Evolutionary conservation across 2,329 filamentous ascomycete genomes (phyloP), one percentile per base, ranked within the genome.

Genomic region (Diaporthe batatas): DNA sequence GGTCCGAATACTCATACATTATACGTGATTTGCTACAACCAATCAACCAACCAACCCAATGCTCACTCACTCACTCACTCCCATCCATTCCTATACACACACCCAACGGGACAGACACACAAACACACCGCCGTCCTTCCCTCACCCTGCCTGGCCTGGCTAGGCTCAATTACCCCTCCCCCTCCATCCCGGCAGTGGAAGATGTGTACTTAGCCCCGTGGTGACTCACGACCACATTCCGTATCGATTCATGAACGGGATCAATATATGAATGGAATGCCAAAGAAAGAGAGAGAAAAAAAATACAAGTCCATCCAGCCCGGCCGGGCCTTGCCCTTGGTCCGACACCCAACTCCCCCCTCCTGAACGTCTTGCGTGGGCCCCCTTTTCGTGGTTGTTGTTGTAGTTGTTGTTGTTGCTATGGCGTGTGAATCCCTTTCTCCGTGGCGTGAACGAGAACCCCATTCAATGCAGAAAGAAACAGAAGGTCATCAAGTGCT

Each of bases 1-100:
- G 25, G 36, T 44, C n/a, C 53, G 10, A 23, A 34, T 70, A 70
- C 34, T 70, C 68, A 54, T 70, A 70, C 55, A 62, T 36, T 62
- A 54, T 62, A 62, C 68, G 51, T 70, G 44, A 64, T 62, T 62
- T 53, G 32, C 42, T n/a, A 29, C 44, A 62, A 44, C 42, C 21
- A 51, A 59, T 10, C 55, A 36, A 36, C 34, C 34, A 36, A 39
- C 36, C 36, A 4, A 36, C 47, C n/a, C 55, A 23, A 32, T 32
- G 18, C 58, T 42, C n/a, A 44, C 14, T 62, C 39, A 14, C 58
- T 42, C n/a, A 44, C 14, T 62, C 39, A 14, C 39, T 42, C 16
- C 36, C 36, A 34, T n/a, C n/a, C n/a, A 6, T 39, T 44, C 44
- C 29, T 8, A 34, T 62, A 70, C 42, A 70, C 54, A 42, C 39